Conservation (phyloP, 257 asterid genomes). For the Gentiana macrophylla region DNA sequence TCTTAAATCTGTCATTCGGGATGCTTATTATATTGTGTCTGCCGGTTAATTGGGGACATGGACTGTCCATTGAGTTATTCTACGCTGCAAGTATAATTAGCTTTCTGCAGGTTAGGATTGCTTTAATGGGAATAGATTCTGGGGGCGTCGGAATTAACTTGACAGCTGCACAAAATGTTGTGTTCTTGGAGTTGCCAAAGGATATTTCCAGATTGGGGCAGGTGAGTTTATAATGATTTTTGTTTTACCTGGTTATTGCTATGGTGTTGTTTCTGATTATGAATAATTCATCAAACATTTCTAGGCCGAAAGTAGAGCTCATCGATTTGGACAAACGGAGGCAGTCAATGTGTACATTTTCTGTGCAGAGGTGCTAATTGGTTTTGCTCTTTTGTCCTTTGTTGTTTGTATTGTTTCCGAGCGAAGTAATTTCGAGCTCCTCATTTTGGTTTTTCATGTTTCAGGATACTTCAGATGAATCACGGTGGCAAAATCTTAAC, state of each 20-base stretch:
- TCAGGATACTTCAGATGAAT: conserved; percentile 87
- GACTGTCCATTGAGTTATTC: neutral
- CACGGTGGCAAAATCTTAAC: conserved; percentile 73
- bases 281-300: conserved; percentile 15
- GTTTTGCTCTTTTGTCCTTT: neutral
- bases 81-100: conserved; percentile 1
- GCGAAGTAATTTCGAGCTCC: neutral
- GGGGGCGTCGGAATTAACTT: conserved; percentile 92
- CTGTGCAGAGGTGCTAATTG: conserved; percentile 66
- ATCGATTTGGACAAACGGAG: conserved; percentile 85
- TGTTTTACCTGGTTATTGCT: neutral
- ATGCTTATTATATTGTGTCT: conserved; percentile 3
- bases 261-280: conserved; percentile 17
- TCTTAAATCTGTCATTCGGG: neutral
- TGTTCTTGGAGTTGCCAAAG: conserved; percentile 80
- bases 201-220: conserved; percentile 68
- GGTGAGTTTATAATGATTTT: conserved; percentile 25
- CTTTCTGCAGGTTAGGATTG: conserved; percentile 66
- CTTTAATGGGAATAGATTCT: conserved; percentile 86
- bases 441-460: conserved; percentile 6
- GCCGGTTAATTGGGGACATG: neutral
- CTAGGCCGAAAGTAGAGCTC: conserved; percentile 98
- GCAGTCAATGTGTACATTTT: conserved; percentile 79
- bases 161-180: conserved; percentile 87
- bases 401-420: neutral